Evolutionary conservation across 164 flowering plant species (phyloP).

Genomic region (Buxus sempervirens): DNA sequence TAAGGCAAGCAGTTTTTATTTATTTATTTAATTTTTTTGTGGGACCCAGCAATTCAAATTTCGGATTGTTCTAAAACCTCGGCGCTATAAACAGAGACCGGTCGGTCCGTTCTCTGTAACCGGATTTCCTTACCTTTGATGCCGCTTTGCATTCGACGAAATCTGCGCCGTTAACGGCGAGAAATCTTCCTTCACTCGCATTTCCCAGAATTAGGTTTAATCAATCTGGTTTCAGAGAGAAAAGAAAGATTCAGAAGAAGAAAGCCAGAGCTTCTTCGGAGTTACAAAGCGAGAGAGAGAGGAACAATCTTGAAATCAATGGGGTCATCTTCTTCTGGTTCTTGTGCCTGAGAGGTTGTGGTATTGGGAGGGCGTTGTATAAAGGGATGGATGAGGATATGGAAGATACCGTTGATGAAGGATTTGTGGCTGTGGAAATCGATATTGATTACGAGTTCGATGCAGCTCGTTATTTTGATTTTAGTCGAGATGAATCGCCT

Average conservation of each 20-base stretch:
- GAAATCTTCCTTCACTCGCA: constrained; percentile 1
- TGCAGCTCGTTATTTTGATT: constrained; percentile 68
- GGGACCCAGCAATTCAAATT: constrained; percentile 11
- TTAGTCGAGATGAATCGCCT: constrained; percentile 46
- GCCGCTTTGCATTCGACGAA: constrained; percentile 25
- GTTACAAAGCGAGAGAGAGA: not conserved
- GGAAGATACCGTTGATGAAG: constrained; percentile 30
- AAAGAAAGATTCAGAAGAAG: not conserved
- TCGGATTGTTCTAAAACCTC: not conserved
- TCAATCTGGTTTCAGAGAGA: constrained; percentile 5
- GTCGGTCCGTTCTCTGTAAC: constrained; percentile 8
- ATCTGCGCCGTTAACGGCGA: constrained; percentile 21
- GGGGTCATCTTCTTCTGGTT: constrained; percentile 1
- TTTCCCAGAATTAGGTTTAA: constrained; percentile 23
- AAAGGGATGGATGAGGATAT: constrained; percentile 54
- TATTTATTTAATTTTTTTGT: not conserved
- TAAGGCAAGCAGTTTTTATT: not conserved
- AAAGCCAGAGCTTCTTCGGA: not conserved
- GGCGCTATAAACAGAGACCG: constrained; percentile 10
- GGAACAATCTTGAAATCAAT: constrained; percentile 11
- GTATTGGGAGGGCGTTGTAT: not conserved
- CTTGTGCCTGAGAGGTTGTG: not conserved
- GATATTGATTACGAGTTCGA: constrained; percentile 92
- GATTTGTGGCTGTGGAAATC: constrained; percentile 39
- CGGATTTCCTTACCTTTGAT: not conserved